phyloP scores from a whole-genome alignment of 139 green algal genomes.

The Tetradesmus obliquus region DNA sequence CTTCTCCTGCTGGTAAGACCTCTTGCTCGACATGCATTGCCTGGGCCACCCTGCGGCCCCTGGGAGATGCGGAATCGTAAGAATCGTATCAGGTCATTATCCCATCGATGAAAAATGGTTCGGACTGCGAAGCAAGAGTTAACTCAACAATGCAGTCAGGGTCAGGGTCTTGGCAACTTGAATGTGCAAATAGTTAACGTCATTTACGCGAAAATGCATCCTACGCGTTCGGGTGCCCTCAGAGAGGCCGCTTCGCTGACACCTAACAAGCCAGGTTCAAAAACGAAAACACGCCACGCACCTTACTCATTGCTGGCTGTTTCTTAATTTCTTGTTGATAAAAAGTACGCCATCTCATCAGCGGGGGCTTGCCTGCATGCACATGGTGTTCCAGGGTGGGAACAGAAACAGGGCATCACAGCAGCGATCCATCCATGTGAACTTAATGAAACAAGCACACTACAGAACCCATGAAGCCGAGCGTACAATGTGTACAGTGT shows the following conservation, averaged over 20 bases:
- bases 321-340: background rate
- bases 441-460: no score
- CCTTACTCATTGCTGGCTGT: background rate
- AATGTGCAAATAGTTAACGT: background rate
- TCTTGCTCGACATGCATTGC: slow-evolving; percentile 37
- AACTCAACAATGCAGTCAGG: background rate
- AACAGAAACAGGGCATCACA: background rate
- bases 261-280: slow-evolving; percentile 7
- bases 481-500: no score
- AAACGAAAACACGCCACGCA: background rate
- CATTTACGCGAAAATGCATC: background rate
- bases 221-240: background rate
- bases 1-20: slow-evolving; percentile 14
- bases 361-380: slow-evolving; percentile 50
- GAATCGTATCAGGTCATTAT: background rate
- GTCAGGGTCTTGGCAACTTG: background rate
- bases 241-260: background rate
- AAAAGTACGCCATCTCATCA: slow-evolving; percentile 56
- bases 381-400: background rate
- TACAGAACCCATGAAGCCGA: no score
- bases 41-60: slow-evolving; percentile 15
- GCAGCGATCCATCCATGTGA: background rate
- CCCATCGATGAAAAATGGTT: background rate
- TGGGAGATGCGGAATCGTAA: background rate
- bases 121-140: background rate